A percentile compares a stretch with the other conserved stretches of the same genome.
Evolutionary conservation across 1,139 yeast species (phyloP).

Genomic region (Kodamaea derodonti): DNA sequence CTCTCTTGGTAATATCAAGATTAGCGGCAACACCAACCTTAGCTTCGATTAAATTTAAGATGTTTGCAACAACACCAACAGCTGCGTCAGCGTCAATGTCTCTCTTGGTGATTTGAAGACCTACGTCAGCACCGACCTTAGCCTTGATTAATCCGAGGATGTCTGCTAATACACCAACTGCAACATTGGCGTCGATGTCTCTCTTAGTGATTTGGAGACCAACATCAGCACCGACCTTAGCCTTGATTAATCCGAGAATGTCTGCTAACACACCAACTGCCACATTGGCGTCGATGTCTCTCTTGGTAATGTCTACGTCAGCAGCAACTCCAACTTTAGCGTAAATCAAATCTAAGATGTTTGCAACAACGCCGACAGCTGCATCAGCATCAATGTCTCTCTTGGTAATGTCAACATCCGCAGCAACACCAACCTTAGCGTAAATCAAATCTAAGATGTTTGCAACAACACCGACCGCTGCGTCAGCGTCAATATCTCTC

Average conservation of each 20-base stretch:
- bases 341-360: conserved; percentile 2
- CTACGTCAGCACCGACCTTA: background rate
- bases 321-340: conserved; percentile 11
- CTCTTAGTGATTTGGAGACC: conserved; percentile 1
- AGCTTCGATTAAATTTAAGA: conserved; percentile 1
- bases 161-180: conserved; percentile 2
- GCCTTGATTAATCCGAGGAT: conserved; percentile 2
- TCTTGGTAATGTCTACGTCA: conserved; percentile 8
- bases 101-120: conserved; percentile 9
- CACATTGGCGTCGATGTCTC: conserved; percentile 1
- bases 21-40: background rate
- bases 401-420: conserved; percentile 9
- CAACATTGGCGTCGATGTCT: conserved; percentile 1
- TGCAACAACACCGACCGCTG: conserved; percentile 15
- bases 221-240: background rate
- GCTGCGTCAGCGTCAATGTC: conserved; percentile 3
- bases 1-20: conserved; percentile 11
- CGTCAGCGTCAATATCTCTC: conserved; percentile 7
- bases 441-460: conserved; percentile 7
- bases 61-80: conserved; percentile 1
- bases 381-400: conserved; percentile 6
- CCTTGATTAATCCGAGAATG: conserved; percentile 3
- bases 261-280: conserved; percentile 1
- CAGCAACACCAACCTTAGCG: conserved; percentile 6
- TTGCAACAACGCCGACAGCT: conserved; percentile 12